Conservation (phyloP, 306 rosid species). For the Prunus fruticosa region DNA sequence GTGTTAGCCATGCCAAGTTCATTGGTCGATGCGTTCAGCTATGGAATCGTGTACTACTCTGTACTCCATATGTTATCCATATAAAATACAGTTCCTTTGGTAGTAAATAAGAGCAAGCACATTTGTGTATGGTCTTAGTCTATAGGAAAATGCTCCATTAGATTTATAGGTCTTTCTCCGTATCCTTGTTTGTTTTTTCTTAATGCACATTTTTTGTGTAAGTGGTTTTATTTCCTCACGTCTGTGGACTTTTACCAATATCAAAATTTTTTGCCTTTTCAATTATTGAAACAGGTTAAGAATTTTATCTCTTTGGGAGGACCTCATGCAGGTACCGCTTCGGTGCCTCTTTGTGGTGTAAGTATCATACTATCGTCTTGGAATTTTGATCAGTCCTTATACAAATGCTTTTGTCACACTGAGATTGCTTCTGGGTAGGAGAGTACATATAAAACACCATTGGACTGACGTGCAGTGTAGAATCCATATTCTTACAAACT, state of each 20-base stretch:
- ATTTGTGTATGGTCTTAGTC: neutral
- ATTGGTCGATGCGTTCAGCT: too few relatives aligned
- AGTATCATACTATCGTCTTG: conserved; percentile 50
- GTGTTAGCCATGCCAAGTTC: too few relatives aligned
- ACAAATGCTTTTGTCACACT: neutral
- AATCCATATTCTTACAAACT: neutral
- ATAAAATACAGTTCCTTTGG: too few relatives aligned
- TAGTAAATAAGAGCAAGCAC: neutral
- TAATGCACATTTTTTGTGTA: neutral
- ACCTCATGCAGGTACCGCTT: conserved; percentile 93
- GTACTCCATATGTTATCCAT: too few relatives aligned
- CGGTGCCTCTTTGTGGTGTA: conserved; percentile 95
- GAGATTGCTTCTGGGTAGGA: neutral
- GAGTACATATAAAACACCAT: neutral
- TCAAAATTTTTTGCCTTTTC: neutral
- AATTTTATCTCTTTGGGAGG: conserved; percentile 81
- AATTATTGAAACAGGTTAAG: conserved; percentile 58
- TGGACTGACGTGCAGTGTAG: neutral
- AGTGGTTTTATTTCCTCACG: neutral
- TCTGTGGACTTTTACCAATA: neutral
- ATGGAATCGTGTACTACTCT: too few relatives aligned
- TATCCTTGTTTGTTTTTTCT: neutral
- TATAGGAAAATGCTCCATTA: neutral
- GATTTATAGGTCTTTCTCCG: neutral
- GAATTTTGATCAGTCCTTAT: conserved; percentile 15